phyloP scores from a whole-genome alignment of 2,329 filamentous ascomycete genomes.

The Chaetomium olivaceum region DNA sequence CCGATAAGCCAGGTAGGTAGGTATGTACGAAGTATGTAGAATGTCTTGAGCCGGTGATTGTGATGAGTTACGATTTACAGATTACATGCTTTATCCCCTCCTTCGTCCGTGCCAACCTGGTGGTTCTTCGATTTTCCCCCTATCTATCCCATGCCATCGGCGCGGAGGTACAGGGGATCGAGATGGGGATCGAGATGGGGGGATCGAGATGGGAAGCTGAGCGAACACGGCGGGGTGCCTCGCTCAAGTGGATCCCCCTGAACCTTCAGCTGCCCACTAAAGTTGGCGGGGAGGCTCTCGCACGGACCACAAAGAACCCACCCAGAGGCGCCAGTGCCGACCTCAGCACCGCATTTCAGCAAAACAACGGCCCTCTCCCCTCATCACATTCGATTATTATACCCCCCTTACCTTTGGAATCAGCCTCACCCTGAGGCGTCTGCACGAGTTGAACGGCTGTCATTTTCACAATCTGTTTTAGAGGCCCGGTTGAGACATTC shows the following conservation, averaged over 20 bases:
- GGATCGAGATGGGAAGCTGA: slow-evolving; percentile 1
- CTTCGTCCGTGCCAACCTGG: background rate
- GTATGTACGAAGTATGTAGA: too few species aligned
- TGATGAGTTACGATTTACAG: background rate
- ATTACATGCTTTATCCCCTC: background rate
- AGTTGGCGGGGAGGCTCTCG: slow-evolving; percentile 16
- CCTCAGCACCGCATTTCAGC: slow-evolving; percentile 15
- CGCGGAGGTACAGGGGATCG: background rate
- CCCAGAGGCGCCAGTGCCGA: slow-evolving; percentile 8
- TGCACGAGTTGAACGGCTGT: background rate
- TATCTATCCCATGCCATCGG: background rate
- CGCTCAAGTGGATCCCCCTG: background rate
- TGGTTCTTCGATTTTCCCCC: background rate
- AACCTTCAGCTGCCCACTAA: slow-evolving; percentile 8
- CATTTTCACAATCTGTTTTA: background rate
- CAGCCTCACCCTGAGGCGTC: background rate
- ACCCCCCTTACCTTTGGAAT: slow-evolving; percentile 18
- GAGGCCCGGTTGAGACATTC: background rate
- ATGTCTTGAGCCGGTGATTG: background rate
- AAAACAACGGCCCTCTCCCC: slow-evolving; percentile 16
- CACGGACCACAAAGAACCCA: slow-evolving; percentile 18
- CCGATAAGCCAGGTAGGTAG: background rate
- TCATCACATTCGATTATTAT: slow-evolving; percentile 20
- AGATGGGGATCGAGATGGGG: slow-evolving; percentile 2
- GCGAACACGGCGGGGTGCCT: slow-evolving; percentile 6